These are phyloP conservation scores for Astrephomene gubernaculifera DNA, from an alignment of 139 green algal genomes.

Conservation along the genomic window DNA sequence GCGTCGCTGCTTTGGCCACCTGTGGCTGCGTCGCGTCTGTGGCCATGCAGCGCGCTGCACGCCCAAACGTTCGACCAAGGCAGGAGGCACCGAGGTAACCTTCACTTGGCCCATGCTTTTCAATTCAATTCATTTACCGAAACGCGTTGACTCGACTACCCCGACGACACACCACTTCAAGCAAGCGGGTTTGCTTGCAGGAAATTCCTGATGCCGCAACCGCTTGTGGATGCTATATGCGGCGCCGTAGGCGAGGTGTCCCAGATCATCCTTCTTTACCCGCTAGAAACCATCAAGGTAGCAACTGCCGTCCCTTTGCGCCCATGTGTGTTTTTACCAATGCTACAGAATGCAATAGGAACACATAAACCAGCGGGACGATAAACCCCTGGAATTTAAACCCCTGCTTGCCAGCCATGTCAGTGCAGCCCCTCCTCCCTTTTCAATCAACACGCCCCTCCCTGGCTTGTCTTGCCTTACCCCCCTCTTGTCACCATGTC, in stretches of 20 bases:
- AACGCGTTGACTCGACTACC: not conserved
- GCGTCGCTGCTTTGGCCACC: not conserved
- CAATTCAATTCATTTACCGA: not conserved
- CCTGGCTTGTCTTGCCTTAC: too few species aligned
- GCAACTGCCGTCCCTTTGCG: too few species aligned
- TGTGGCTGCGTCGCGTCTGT: conserved; percentile 10
- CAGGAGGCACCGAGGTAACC: not conserved
- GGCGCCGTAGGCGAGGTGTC: conserved; percentile 73
- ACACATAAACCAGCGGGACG: not conserved
- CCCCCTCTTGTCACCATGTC: too few species aligned
- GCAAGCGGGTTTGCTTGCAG: not conserved
- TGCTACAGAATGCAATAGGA: too few species aligned
- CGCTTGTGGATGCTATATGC: conserved; percentile 64
- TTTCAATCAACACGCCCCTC: too few species aligned
- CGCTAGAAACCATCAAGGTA: conserved; percentile 81
- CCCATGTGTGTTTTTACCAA: not conserved
- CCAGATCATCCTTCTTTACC: conserved; percentile 72
- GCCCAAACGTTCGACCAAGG: not conserved
- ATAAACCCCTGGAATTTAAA: not conserved
- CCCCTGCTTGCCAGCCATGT: too few species aligned
- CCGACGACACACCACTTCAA: not conserved
- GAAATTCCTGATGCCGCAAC: conserved; percentile 19
- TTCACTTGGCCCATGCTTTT: not conserved
- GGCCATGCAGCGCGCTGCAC: not conserved
- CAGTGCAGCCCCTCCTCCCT: too few species aligned